Evolutionary conservation across 1,139 yeast species (phyloP).

Genomic region (Trichomonascaceae sp.): DNA sequence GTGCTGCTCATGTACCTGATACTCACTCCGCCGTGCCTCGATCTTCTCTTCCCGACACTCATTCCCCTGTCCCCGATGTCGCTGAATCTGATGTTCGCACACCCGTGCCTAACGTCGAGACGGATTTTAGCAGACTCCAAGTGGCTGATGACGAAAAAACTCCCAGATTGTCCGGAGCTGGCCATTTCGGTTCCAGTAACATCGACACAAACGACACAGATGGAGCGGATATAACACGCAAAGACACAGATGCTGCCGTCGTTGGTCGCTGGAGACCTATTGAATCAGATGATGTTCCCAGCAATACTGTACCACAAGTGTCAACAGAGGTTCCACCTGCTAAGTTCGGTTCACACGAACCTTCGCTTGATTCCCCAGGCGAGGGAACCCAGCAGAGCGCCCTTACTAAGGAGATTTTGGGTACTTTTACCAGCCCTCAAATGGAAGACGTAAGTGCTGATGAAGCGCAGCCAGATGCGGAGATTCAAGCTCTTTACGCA

Average conservation of each 20-base stretch:
- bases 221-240: neutral
- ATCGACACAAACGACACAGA: neutral
- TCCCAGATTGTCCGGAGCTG: neutral
- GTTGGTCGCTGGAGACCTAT: neutral
- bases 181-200: neutral
- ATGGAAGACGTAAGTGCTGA: slow-evolving; percentile 11
- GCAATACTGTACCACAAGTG: neutral
- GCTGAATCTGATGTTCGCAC: neutral
- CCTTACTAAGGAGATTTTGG: slow-evolving; percentile 25
- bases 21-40: neutral
- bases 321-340: neutral
- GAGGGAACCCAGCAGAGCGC: slow-evolving; percentile 6
- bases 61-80: neutral
- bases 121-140: neutral
- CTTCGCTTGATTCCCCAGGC: neutral
- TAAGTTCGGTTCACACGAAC: neutral
- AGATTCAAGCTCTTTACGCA: slow-evolving; percentile 31
- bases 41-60: neutral
- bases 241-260: neutral
- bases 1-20: neutral
- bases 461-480: slow-evolving; percentile 22
- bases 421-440: slow-evolving; percentile 14
- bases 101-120: neutral
- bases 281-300: neutral
- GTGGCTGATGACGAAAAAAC: neutral